phyloP scores from a whole-genome alignment of 1,284 basidiomycete genomes.

The Apiotrichum domesticum region DNA sequence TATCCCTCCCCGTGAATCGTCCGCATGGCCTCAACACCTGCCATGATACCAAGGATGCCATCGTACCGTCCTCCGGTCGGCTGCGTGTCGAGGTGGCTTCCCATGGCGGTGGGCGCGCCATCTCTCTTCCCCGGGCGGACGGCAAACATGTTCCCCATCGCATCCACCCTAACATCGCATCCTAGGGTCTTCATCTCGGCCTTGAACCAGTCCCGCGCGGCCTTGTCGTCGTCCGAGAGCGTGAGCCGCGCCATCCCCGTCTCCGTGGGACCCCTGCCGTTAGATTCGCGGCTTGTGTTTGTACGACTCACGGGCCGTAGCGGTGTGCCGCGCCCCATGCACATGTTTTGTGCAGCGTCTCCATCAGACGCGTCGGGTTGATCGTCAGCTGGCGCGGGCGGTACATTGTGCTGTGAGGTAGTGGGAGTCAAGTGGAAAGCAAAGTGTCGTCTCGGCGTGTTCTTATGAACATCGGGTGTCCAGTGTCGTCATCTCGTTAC shows the following conservation, averaged over 20 bases:
- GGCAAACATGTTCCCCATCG: constrained; percentile 42
- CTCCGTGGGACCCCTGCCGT: constrained; percentile 8
- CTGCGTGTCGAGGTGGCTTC: constrained; percentile 33
- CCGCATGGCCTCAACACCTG: constrained; percentile 24
- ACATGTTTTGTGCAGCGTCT: constrained; percentile 29
- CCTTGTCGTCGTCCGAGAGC: constrained; percentile 32
- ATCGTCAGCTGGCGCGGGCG: constrained; percentile 8
- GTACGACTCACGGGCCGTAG: neutral
- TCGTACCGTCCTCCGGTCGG: constrained; percentile 32
- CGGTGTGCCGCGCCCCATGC: constrained; percentile 19
- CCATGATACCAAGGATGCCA: constrained; percentile 28
- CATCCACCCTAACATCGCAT: constrained; percentile 29
- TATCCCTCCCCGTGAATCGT: constrained; percentile 14
- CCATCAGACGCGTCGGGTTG: constrained; percentile 25
- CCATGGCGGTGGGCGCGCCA: constrained; percentile 27
- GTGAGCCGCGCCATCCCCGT: constrained; percentile 24
- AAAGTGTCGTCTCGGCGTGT: no score
- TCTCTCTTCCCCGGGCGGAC: constrained; percentile 22
- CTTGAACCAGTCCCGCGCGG: constrained; percentile 34
- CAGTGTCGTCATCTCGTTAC: no score
- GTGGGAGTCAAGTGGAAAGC: no score
- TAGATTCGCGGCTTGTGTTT: neutral
- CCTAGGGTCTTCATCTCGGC: constrained; percentile 29
- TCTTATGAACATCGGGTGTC: no score
- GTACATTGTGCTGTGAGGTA: neutral